A percentile compares a stretch with the other conserved stretches of the same genome.
Conservation (phyloP, 345 rosid species). For the Hypericum perforatum region DNA sequence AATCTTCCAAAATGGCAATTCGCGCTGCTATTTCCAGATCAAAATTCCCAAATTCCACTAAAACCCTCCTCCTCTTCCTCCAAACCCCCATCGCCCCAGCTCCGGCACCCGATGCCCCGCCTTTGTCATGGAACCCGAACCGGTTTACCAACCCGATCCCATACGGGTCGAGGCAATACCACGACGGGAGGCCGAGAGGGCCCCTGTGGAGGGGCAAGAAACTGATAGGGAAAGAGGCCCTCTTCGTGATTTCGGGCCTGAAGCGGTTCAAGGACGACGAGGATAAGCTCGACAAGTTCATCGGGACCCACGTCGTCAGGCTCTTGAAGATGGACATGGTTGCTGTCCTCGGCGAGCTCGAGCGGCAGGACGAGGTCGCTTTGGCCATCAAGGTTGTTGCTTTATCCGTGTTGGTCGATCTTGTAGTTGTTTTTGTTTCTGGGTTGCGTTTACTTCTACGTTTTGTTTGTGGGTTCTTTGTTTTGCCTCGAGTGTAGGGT, state of each 20-base stretch:
- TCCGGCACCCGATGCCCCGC: constrained; percentile 16
- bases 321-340: constrained; percentile 70
- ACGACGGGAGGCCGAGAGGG: constrained; percentile 92
- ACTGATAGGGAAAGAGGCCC: constrained; percentile 75
- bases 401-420: not conserved
- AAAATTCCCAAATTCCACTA: constrained; percentile 22
- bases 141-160: constrained; percentile 6
- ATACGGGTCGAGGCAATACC: constrained; percentile 41
- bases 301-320: constrained; percentile 65
- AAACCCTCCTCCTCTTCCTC: constrained; percentile 14
- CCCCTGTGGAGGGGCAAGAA: constrained; percentile 95
- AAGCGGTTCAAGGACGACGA: constrained; percentile 75
- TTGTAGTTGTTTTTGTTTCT: not conserved
- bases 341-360: constrained; percentile 74
- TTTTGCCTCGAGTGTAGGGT: not conserved
- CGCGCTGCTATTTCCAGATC: constrained; percentile 44
- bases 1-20: constrained; percentile 23
- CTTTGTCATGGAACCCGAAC: constrained; percentile 5
- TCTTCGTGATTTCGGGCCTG: constrained; percentile 60
- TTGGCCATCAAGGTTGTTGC: constrained; percentile 55
- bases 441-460: not conserved
- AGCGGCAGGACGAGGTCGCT: constrained; percentile 71
- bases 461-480: not conserved
- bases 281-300: constrained; percentile 54
- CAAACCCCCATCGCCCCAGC: constrained; percentile 18